These are phyloP conservation scores for Sambucus nigra DNA, from an alignment of 129 eudicot genomes.

Conservation along the genomic window DNA sequence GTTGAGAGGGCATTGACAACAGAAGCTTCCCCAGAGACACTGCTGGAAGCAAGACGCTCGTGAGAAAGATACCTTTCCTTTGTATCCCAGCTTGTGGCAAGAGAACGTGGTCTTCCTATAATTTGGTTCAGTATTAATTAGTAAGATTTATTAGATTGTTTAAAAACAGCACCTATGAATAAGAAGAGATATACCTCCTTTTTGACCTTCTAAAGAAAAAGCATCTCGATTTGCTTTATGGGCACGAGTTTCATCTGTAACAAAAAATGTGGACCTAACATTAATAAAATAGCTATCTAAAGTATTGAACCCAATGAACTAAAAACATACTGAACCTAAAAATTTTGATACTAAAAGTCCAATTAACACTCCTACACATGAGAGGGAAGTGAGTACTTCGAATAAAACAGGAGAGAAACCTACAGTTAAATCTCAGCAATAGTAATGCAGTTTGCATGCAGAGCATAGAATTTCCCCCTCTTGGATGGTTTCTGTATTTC, in stretches of 20 bases:
- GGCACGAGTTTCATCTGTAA: slow-evolving; percentile 58
- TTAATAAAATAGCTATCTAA: not conserved
- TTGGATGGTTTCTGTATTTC: too few relatives aligned
- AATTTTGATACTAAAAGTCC: not conserved
- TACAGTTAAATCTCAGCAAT: too few relatives aligned
- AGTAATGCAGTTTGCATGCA: too few relatives aligned
- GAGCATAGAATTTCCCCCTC: too few relatives aligned
- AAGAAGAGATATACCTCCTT: slow-evolving; percentile 49
- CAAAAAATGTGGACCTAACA: not conserved
- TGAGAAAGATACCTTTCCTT: slow-evolving; percentile 46
- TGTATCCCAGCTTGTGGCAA: slow-evolving; percentile 63
- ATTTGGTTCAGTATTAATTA: slow-evolving; percentile 2
- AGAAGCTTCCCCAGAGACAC: slow-evolving; percentile 30
- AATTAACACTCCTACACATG: not conserved
- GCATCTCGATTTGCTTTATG: slow-evolving; percentile 40
- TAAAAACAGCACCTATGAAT: slow-evolving; percentile 8
- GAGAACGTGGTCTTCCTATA: slow-evolving; percentile 56
- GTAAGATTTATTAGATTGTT: slow-evolving; percentile 15
- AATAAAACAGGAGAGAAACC: not conserved
- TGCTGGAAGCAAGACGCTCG: slow-evolving; percentile 49
- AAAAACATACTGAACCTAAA: not conserved
- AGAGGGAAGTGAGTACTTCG: not conserved
- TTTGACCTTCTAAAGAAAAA: slow-evolving; percentile 34
- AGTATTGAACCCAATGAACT: not conserved
- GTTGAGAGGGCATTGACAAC: slow-evolving; percentile 30